Base-by-base conservation (phyloP, 2,329 filamentous ascomycete genomes). In the Talaromyces amestolkiae region DNA sequence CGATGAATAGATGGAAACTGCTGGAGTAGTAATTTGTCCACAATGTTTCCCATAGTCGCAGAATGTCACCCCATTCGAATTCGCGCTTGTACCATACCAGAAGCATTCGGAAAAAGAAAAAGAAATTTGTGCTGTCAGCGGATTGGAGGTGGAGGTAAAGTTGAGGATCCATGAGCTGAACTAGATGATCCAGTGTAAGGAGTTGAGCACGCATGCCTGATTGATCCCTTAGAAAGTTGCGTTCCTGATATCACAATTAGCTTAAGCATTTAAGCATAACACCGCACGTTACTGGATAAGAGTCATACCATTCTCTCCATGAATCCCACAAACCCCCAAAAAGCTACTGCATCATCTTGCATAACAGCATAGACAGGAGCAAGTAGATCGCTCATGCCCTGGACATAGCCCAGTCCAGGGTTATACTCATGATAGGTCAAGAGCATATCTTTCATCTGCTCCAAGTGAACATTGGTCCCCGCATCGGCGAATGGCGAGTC, bases 41-140 rank as follows among this genome's bases (percentile, higher is more conserved):
- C 2, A 98, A 81, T 0, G 86, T 84, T 78, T 99, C 95, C 95
- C 95, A 99, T 3, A 99, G 81, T 19, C 91, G 86, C 39, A 98
- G 81, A 11, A 97, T 87, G 73, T 98, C 93, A 58, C 85, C 77
- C 92, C 94, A 99, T 70, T 88, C 86, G 72, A 99, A 99, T 78
- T 99, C 95, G 58, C 95, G 90, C 82, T 99, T 99, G 79, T 95
- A 99, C 95, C 95, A 99, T 10, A 99, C 95, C 1, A 99, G 84
- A 39, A 99, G 84, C 95, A 98, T 98, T 67, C 95, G 91, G 86
- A 98, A 99, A 83, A 99, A 98, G 83, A 99, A 99, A 80, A 99
- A 99, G 79, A 99, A 99, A 77, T 99, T 99, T 27, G 95, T 99
- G 73, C 91, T 96, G 73, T 99, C 96, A 22, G 93, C 91, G 17